These are phyloP conservation scores for Chaetomiaceae sp. DNA, from an alignment of 2,329 filamentous ascomycete species.

Conservation along the genomic window DNA sequence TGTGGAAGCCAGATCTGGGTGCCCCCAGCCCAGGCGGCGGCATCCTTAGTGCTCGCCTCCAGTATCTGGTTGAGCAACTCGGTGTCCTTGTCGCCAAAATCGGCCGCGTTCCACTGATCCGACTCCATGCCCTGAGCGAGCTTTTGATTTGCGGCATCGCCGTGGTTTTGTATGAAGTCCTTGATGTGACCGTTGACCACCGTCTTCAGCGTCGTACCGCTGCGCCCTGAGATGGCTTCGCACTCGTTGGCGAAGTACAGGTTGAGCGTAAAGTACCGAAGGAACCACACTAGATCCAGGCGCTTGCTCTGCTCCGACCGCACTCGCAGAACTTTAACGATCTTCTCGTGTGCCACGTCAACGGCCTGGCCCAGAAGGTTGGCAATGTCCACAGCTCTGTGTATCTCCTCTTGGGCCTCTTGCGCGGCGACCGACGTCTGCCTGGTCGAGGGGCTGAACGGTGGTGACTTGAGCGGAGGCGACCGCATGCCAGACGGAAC, in stretches of 20 bases:
- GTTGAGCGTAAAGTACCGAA: slow-evolving; percentile 78
- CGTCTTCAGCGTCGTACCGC: slow-evolving; percentile 68
- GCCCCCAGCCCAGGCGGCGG: slow-evolving; percentile 57
- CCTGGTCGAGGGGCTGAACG: slow-evolving; percentile 44
- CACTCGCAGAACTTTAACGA: slow-evolving; percentile 69
- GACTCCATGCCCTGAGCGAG: slow-evolving; percentile 72
- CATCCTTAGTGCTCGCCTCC: slow-evolving; percentile 64
- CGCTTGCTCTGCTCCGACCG: slow-evolving; percentile 66
- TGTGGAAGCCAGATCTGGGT: slow-evolving; percentile 53
- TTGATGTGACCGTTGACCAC: slow-evolving; percentile 77
- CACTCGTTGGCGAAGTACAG: slow-evolving; percentile 80
- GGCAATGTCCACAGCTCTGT: slow-evolving; percentile 68
- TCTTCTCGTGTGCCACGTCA: slow-evolving; percentile 71
- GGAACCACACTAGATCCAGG: slow-evolving; percentile 62
- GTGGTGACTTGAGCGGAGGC: slow-evolving; percentile 45
- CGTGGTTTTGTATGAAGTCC: slow-evolving; percentile 67
- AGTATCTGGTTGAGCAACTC: slow-evolving; percentile 59
- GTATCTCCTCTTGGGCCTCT: slow-evolving; percentile 66
- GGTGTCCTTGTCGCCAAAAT: slow-evolving; percentile 60
- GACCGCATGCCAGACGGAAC: slow-evolving; percentile 38
- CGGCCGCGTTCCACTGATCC: slow-evolving; percentile 72
- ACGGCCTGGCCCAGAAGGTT: slow-evolving; percentile 74
- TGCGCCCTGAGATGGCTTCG: slow-evolving; percentile 74
- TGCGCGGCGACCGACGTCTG: slow-evolving; percentile 34
- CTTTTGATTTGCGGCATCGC: slow-evolving; percentile 65